Evolutionary conservation across 208 protist species (phyloP), one percentile per base, ranked within the genome.

Genomic region (Trypanosoma congolense): DNA sequence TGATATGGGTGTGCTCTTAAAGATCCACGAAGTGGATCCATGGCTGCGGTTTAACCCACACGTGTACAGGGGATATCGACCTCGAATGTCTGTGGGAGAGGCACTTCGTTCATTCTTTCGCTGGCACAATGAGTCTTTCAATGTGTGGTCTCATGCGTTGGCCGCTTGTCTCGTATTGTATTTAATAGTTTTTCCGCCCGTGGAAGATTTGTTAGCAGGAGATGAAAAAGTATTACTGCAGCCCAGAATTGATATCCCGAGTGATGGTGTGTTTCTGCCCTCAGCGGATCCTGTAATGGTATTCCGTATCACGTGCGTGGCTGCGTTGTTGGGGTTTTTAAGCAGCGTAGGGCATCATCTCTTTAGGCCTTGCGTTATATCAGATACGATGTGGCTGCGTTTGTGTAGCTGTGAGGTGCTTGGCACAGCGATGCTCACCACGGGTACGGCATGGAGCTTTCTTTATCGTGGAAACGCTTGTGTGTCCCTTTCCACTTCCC

Each of bases 21-120:
- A 55, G 35, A 70, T 86, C 30, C 65, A 86, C 29, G 59, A 90
- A 41, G 69, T 86, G 21, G 70, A 76, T 28, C 43, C 52, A 41
- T 86, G 70, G 64, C 64, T 86, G 16, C 82, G 70, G 42, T 90
- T 84, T 54, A 90, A 90, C 64, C 57, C 57, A 9, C 77, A 78
- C 54, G 71, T 90, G 26, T 56, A 65, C 0, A 50, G 64, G 0
- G 82, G 82, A 25, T 90, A 81, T 56, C 77, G 82, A 18, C 77
- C 77, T 0, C 60, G 38, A n/a, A 56, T 83, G 42, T 67, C 65
- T 41, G 44, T 57, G 12, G 56, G 67, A 4, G 73, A 75, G 33
- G 75, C 75, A 0, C 12, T 83, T 30, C 48, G 46, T 24, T 85
- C 77, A 0, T 46, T 83, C 35, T 69, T 85, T 18, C 65, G 74